phyloP scores from a whole-genome alignment of 768 basidiomycete species.

The Leucosporidium creatinivorum region DNA sequence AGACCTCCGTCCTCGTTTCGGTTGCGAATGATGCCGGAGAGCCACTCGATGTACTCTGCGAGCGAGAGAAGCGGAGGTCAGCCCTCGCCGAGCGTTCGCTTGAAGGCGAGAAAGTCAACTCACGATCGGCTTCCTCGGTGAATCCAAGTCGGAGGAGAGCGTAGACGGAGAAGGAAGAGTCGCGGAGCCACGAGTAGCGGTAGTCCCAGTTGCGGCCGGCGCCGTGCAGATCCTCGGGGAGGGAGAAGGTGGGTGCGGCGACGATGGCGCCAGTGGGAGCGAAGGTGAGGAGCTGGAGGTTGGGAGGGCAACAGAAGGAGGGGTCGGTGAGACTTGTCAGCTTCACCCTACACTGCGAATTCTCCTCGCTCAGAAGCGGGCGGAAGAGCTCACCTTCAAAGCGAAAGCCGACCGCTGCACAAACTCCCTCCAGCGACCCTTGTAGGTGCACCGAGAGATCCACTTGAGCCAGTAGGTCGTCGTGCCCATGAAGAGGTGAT shows the following conservation, averaged over 20 bases:
- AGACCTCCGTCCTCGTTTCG: constrained; percentile 67
- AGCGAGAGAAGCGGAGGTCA: neutral
- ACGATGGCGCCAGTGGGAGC: constrained; percentile 58
- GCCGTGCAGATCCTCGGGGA: constrained; percentile 2
- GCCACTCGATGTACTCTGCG: constrained; percentile 31
- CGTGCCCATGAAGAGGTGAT: constrained; percentile 51
- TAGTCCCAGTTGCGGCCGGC: constrained; percentile 41
- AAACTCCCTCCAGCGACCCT: constrained; percentile 90
- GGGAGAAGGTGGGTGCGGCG: neutral
- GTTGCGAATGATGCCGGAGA: constrained; percentile 17
- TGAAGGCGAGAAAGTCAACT: constrained; percentile 44
- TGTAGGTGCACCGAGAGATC: constrained; percentile 82
- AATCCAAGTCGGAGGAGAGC: constrained; percentile 89
- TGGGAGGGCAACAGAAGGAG: too few relatives aligned
- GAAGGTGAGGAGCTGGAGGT: constrained; percentile 33
- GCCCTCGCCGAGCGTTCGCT: neutral
- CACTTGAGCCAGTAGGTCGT: constrained; percentile 78
- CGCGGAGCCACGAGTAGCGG: constrained; percentile 63
- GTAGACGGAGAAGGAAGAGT: constrained; percentile 91
- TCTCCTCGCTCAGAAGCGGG: too few relatives aligned
- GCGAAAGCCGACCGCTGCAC: constrained; percentile 90
- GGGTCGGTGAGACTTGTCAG: too few relatives aligned
- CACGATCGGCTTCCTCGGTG: constrained; percentile 73
- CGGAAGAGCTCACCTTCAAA: constrained; percentile 73
- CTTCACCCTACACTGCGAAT: too few relatives aligned